phyloP scores from a whole-genome alignment of 371 early-diverging fungal species.

The Apophysomyces sp. region DNA sequence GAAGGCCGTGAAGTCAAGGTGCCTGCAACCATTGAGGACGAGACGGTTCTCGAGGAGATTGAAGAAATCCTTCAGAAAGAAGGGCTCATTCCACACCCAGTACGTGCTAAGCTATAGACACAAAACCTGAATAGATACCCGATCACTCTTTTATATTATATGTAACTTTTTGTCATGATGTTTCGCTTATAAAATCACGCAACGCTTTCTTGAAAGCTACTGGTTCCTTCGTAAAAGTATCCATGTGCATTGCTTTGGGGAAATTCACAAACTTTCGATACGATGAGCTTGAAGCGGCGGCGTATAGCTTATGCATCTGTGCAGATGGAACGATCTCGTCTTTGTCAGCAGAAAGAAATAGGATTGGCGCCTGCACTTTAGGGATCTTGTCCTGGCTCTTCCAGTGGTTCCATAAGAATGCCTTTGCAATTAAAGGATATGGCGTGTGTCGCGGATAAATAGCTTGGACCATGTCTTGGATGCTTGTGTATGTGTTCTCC shows the following conservation, averaged over 20 bases:
- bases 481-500: conserved; percentile 47
- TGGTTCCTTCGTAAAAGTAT: conserved; percentile 20
- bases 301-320: conserved; percentile 22
- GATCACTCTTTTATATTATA: background rate
- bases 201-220: background rate
- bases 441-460: conserved; percentile 44
- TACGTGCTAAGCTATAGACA: conserved; percentile 1
- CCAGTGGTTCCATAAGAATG: conserved; percentile 43
- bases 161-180: background rate
- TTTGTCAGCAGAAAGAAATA: conserved; percentile 34
- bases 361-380: conserved; percentile 16
- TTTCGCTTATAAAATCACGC: conserved; percentile 1
- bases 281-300: conserved; percentile 4
- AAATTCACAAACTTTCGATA: conserved; percentile 13
- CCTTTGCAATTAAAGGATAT: conserved; percentile 36
- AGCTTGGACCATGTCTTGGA: conserved; percentile 35
- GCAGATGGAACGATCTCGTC: conserved; percentile 40
- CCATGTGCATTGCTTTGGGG: conserved; percentile 27
- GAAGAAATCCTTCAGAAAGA: conserved; percentile 27
- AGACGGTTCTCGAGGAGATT: conserved; percentile 59
- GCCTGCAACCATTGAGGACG: conserved; percentile 87
- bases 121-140: background rate
- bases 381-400: conserved; percentile 18
- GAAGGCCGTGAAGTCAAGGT: conserved; percentile 58
- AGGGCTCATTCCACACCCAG: conserved; percentile 23